Conservation (phyloP, 371 early-diverging fungal genomes). For the Mucor mucedo region DNA sequence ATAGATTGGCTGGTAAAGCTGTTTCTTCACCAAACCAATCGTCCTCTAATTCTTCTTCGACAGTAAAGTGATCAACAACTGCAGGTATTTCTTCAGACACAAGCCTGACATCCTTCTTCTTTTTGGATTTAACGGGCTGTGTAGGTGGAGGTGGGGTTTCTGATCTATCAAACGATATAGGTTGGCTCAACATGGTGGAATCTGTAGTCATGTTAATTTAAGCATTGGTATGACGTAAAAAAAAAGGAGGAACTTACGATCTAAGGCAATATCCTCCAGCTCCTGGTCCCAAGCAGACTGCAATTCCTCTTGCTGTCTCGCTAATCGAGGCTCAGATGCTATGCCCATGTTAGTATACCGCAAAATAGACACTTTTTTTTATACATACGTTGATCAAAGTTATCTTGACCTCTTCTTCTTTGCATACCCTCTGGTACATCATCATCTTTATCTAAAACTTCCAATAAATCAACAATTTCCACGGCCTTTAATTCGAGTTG, state of each 20-base stretch:
- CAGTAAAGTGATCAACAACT: conserved; percentile 52
- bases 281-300: conserved; percentile 49
- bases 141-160: conserved; percentile 53
- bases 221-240: neutral
- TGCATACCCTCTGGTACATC: conserved; percentile 47
- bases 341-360: neutral
- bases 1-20: neutral
- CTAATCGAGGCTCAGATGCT: conserved; percentile 44
- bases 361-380: neutral
- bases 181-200: neutral
- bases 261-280: conserved; percentile 39
- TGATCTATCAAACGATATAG: conserved; percentile 12
- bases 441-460: conserved; percentile 33
- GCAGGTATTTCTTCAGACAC: conserved; percentile 36
- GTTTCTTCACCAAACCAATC: conserved; percentile 58
- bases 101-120: conserved; percentile 32
- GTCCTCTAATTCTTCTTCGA: conserved; percentile 52
- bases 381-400: conserved; percentile 48
- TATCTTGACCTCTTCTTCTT: conserved; percentile 47
- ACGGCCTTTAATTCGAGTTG: conserved; percentile 53
- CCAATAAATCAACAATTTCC: conserved; percentile 48
- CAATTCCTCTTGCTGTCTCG: conserved; percentile 43
- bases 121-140: conserved; percentile 43
- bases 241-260: conserved; percentile 30
- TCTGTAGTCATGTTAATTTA: conserved; percentile 2